Conservation (phyloP, 2,329 filamentous ascomycete species). For the Trichoderma polysporum region DNA sequence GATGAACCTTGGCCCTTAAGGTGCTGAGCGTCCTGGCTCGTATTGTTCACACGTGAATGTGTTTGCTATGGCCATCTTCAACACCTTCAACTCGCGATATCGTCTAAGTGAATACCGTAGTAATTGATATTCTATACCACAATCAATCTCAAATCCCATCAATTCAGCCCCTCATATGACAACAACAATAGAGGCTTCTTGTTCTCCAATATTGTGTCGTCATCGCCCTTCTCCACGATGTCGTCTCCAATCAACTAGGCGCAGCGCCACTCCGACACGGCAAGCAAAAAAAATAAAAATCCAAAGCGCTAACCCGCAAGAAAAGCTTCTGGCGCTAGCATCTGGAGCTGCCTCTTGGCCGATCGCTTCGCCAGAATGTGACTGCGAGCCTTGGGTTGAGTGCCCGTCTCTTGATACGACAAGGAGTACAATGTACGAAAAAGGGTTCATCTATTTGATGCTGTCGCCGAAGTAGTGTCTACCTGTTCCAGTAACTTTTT, state of each 20-base stretch:
- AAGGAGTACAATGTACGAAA: no score
- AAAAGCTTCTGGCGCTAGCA: constrained; percentile 3
- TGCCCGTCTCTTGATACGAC: no score
- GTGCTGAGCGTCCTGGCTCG: neutral
- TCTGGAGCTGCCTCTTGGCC: neutral
- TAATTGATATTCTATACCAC: no score
- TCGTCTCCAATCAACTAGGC: neutral
- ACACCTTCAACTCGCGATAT: no score
- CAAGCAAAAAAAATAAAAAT: neutral
- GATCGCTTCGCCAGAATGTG: constrained; percentile 5
- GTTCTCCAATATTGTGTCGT: constrained; percentile 22
- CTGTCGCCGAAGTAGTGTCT: neutral
- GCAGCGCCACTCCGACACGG: neutral
- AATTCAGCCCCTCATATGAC: no score
- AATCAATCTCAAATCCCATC: no score
- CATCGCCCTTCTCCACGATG: constrained; percentile 23
- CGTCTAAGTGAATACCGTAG: no score
- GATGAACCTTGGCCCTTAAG: neutral
- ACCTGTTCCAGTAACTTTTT: neutral
- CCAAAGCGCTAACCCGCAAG: neutral
- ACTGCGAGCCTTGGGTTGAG: no score
- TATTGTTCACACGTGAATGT: neutral
- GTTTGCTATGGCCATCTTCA: no score
- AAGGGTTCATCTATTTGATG: no score
- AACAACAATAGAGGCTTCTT: no score